phyloP scores from a whole-genome alignment of 2,329 filamentous ascomycete species.

The Beauveria caledonica region DNA sequence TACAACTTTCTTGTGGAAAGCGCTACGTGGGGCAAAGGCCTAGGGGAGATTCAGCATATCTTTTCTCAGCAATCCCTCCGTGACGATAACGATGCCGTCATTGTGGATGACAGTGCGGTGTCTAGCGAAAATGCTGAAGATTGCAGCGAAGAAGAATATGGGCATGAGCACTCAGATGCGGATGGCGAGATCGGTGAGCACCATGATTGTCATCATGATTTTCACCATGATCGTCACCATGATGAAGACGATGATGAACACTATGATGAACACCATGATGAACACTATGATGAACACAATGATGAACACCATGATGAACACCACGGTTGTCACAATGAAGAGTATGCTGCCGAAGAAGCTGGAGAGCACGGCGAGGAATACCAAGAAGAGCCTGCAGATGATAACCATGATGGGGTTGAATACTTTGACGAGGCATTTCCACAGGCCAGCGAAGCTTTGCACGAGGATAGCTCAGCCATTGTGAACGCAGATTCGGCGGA shows the following conservation, averaged over 20 bases:
- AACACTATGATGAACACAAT: conserved; percentile 15
- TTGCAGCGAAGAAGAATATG: conserved; percentile 18
- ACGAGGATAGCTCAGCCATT: not conserved
- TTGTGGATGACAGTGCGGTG: conserved; percentile 13
- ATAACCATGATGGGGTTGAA: conserved; percentile 12
- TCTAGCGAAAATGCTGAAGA: conserved; percentile 13
- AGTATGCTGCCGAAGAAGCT: conserved; percentile 14
- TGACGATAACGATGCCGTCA: not conserved
- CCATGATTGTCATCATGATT: conserved; percentile 12
- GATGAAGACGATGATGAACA: conserved; percentile 13
- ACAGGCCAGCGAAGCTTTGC: conserved; percentile 9
- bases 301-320: conserved; percentile 13
- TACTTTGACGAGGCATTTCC: conserved; percentile 14
- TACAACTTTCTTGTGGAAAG: conserved; percentile 33
- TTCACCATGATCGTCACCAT: conserved; percentile 11
- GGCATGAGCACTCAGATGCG: not conserved
- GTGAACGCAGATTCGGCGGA: conserved; percentile 14
- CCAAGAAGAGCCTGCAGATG: conserved; percentile 12
- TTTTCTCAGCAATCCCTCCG: conserved; percentile 18
- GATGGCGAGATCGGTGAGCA: conserved; percentile 14
- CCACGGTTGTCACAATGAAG: not conserved
- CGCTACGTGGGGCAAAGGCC: conserved; percentile 31
- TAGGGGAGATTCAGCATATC: conserved; percentile 32
- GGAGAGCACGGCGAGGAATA: conserved; percentile 16
- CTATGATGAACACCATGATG: conserved; percentile 14